Percentiles rank a stretch among this genome's conserved stretches.
phyloP scores from a whole-genome alignment of 352 stramenopile species.

The Pythium volutum region DNA sequence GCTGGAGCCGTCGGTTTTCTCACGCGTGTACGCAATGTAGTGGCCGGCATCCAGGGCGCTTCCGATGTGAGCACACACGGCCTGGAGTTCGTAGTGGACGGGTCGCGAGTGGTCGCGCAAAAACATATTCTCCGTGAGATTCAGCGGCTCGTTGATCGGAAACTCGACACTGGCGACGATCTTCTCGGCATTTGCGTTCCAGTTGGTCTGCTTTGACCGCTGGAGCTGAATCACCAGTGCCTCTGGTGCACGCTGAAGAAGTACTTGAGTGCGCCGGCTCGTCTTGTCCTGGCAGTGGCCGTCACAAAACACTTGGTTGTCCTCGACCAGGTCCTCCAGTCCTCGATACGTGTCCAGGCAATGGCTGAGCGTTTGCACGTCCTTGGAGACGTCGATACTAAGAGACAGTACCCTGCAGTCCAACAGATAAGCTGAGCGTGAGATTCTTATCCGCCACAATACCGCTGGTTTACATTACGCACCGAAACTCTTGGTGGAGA shows the following conservation, averaged over 20 bases:
- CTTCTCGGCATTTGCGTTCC: conserved; percentile 40
- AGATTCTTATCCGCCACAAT: not conserved
- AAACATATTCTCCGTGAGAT: conserved; percentile 71
- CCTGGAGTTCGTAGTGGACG: conserved; percentile 52
- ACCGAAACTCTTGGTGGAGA: conserved; percentile 64
- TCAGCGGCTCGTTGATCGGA: conserved; percentile 43
- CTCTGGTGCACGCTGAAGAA: conserved; percentile 55
- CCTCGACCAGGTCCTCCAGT: conserved; percentile 54
- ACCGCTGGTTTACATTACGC: not conserved
- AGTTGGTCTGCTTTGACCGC: conserved; percentile 55
- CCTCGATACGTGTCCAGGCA: conserved; percentile 53
- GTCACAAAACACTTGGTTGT: conserved; percentile 74
- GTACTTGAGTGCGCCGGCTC: conserved; percentile 62
- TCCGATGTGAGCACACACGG: conserved; percentile 73
- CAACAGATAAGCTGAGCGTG: not conserved
- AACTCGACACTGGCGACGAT: conserved; percentile 56
- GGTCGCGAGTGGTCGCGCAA: conserved; percentile 41
- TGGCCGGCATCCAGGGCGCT: conserved; percentile 58
- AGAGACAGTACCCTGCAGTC: conserved; percentile 57
- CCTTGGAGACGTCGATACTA: conserved; percentile 38
- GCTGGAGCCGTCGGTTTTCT: not conserved
- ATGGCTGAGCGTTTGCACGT: conserved; percentile 39
- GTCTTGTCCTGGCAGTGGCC: conserved; percentile 65
- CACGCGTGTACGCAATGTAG: conserved; percentile 67
- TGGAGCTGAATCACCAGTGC: conserved; percentile 67